phyloP scores from a whole-genome alignment of 192 early-diverging fungal genomes.

The Backusella australiensis region DNA sequence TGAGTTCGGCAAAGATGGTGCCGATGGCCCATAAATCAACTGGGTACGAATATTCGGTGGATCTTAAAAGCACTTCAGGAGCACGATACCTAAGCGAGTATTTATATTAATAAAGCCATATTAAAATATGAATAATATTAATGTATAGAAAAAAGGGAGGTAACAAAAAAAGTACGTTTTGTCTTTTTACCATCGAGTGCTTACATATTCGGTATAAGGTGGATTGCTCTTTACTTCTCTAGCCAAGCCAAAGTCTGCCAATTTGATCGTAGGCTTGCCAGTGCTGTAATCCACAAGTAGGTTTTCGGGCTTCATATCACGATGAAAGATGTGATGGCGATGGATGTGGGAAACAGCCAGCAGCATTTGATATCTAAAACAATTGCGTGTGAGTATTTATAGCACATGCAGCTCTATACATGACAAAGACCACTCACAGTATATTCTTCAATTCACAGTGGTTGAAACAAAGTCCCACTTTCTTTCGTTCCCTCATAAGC shows the following conservation, averaged over 20 bases:
- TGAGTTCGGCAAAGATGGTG: conserved; percentile 88
- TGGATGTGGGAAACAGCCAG: conserved; percentile 91
- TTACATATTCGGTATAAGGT: conserved; percentile 96
- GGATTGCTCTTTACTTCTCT: conserved; percentile 82
- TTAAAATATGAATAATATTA: background rate
- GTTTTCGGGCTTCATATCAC: conserved; percentile 74
- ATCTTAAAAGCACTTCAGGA: conserved; percentile 89
- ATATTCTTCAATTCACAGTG: conserved; percentile 72
- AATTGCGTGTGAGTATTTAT: background rate
- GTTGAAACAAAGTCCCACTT: conserved; percentile 45
- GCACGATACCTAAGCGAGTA: conserved; percentile 58
- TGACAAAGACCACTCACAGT: conserved; percentile 50
- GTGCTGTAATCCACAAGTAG: conserved; percentile 53
- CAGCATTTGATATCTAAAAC: conserved; percentile 77
- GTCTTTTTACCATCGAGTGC: conserved; percentile 79
- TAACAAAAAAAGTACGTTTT: background rate
- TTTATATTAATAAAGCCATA: background rate
- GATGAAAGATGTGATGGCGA: conserved; percentile 84
- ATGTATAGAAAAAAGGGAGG: background rate
- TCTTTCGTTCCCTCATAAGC: conserved; percentile 74
- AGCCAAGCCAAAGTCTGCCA: conserved; percentile 79
- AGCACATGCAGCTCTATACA: background rate
- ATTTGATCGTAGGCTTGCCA: conserved; percentile 50
- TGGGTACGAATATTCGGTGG: conserved; percentile 80
- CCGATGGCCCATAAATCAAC: conserved; percentile 98